phyloP scores from a whole-genome alignment of 306 rosid genomes.

The Pachyrhizus erosus region DNA sequence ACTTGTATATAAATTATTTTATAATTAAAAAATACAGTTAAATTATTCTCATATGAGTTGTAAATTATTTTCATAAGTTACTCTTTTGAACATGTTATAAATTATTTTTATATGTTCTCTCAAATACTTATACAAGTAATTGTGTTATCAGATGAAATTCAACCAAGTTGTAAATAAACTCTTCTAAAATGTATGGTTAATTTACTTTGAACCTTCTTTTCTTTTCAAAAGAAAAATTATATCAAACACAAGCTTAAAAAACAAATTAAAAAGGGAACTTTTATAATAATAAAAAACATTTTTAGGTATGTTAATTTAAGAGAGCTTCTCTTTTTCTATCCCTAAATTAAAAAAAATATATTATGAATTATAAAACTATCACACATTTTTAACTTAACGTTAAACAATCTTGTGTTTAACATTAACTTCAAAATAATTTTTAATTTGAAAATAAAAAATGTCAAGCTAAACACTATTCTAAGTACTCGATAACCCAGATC shows the following conservation, averaged over 20 bases:
- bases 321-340: neutral
- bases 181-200: too few relatives aligned
- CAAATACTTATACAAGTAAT: neutral
- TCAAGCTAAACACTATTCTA: neutral
- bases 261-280: neutral
- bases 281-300: neutral
- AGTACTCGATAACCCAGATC: neutral
- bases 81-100: too few relatives aligned
- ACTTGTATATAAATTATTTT: too few relatives aligned
- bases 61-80: too few relatives aligned
- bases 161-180: neutral
- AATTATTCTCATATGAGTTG: too few relatives aligned
- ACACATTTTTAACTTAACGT: neutral
- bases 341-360: neutral
- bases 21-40: too few relatives aligned
- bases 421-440: neutral
- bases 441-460: neutral
- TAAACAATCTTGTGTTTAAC: neutral
- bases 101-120: too few relatives aligned
- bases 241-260: neutral
- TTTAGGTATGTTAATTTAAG: neutral
- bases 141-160: neutral
- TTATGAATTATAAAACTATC: neutral
- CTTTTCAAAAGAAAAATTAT: neutral
- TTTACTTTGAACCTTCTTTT: neutral